Evolutionary conservation across 192 early-diverging fungal species (phyloP), one percentile per base, ranked within the genome.

Genomic region (Tieghemiomyces parasiticus): DNA sequence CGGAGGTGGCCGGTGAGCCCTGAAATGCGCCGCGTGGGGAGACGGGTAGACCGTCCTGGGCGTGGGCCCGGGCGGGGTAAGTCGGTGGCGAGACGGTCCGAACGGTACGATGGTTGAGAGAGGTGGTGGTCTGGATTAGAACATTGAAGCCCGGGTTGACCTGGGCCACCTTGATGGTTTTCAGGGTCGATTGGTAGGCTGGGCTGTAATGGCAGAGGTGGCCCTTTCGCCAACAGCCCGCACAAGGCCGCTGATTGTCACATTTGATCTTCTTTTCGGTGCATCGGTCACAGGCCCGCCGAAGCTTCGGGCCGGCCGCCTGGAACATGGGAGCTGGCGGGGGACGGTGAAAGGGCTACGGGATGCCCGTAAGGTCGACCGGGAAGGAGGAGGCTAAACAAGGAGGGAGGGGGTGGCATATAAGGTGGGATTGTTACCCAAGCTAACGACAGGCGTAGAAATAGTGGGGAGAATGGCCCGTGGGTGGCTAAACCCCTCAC

Each of bases 151-250:
- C 49, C 22, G 49, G 4, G 22, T 26, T 20, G 3, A 20, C 49
- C 49, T 50, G 20, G 49, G 20, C 0, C 12, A 26, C 49, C 26
- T 50, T 50, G 49, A 26, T 26, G 22, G 49, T 25, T 26, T 50
- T 50, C 22, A 50, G 49, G 49, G 49, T 25, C 1, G 49, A 26
- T 50, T 50, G n/a, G 49, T 50, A 50, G 22, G 49, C 49, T 50
- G 49, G 49, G 2, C 24, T 20, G 26, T 50, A 50, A 12, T 25
- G 49, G 26, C 49, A 50, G 26, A 3, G 20, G 49, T 10, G 20
- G 20, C 26, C 26, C 26, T 50, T 50, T 20, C 22, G 22, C 1
- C 10, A 25, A 25, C 49, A 50, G 24, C 49, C 49, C 12, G 49
- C 49, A 12, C 49, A 50, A 26, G 49, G 49, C 22, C n/a, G 22